phyloP scores from a whole-genome alignment of 257 asterid species.

The Coffea canephora region DNA sequence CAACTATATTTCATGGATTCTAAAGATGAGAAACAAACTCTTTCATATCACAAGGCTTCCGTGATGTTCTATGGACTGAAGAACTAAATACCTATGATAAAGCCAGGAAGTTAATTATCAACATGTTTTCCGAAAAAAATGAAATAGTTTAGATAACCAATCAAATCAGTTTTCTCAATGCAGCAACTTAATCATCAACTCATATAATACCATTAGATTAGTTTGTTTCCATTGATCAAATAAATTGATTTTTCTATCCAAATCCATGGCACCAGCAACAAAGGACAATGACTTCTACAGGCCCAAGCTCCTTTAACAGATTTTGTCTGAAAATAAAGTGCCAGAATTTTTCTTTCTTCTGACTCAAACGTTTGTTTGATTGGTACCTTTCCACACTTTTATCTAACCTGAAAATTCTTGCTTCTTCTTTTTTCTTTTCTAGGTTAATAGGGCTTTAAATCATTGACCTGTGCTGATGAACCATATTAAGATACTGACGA shows the following conservation, averaged over 20 bases:
- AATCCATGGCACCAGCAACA: background rate
- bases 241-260: constrained; percentile 1
- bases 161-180: background rate
- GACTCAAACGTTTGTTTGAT: background rate
- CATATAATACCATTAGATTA: background rate
- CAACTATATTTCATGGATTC: background rate
- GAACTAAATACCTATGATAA: background rate
- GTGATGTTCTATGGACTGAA: background rate
- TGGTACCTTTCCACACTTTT: background rate
- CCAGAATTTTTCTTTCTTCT: background rate
- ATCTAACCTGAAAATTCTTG: background rate
- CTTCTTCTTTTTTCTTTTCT: background rate
- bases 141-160: background rate
- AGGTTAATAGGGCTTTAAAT: background rate
- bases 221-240: background rate
- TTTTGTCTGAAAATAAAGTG: background rate
- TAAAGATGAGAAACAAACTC: background rate
- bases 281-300: background rate
- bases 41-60: background rate
- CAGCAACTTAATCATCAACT: background rate
- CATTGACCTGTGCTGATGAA: background rate
- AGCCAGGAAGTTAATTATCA: background rate
- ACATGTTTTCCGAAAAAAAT: background rate
- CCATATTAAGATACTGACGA: background rate
- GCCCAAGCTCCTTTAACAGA: background rate